phyloP scores from a whole-genome alignment of 495 filamentous ascomycete species.

The Lasiosphaeria miniovina region DNA sequence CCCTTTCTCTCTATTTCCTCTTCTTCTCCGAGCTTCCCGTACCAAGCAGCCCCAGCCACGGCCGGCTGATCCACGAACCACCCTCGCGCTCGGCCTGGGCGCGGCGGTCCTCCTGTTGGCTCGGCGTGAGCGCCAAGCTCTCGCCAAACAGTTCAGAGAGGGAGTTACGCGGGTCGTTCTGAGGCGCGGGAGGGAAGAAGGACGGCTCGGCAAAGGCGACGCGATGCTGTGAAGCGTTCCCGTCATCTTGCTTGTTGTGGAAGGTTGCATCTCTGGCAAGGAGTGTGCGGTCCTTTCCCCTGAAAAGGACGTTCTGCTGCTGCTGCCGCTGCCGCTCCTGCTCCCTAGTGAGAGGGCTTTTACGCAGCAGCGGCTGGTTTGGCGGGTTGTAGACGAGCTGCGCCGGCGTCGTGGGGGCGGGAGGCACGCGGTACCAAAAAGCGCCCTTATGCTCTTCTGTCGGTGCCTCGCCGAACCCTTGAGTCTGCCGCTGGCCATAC shows the following conservation, averaged over 20 bases:
- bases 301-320: neutral
- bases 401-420: slow-evolving; percentile 62
- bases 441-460: slow-evolving; percentile 38
- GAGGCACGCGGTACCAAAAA: slow-evolving; percentile 61
- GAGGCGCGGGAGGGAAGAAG: slow-evolving; percentile 19
- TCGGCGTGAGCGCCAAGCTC: slow-evolving; percentile 13
- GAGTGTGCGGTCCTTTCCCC: neutral
- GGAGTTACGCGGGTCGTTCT: slow-evolving; percentile 20
- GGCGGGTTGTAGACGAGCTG: slow-evolving; percentile 61
- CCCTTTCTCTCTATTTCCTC: too few species aligned
- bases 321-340: slow-evolving; percentile 6
- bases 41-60: too few species aligned
- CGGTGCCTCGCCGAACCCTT: slow-evolving; percentile 57
- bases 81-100: neutral
- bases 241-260: neutral
- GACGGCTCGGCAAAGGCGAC: slow-evolving; percentile 17
- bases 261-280: too few species aligned
- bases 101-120: slow-evolving; percentile 4
- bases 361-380: slow-evolving; percentile 45
- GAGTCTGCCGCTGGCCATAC: slow-evolving; percentile 41
- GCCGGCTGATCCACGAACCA: neutral
- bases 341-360: slow-evolving; percentile 34
- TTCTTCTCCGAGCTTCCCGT: too few species aligned
- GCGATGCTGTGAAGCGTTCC: neutral
- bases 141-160: slow-evolving; percentile 19